A percentile compares a stretch with the other conserved stretches of the same genome.
These are phyloP conservation scores for Macrotyloma uniflorum DNA, from an alignment of 306 rosid genomes.

Conservation along the genomic window DNA sequence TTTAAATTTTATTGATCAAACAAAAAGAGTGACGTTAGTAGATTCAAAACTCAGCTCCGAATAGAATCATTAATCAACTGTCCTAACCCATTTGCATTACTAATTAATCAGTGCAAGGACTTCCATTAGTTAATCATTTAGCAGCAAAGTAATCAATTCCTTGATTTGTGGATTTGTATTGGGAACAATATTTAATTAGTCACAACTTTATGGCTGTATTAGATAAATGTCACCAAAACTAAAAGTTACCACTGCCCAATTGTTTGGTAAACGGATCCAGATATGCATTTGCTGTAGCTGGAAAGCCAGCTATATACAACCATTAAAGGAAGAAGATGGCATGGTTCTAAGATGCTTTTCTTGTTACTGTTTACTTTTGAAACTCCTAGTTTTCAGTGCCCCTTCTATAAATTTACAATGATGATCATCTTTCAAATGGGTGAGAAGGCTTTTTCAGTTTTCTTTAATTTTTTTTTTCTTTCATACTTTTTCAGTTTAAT, in stretches of 20 bases:
- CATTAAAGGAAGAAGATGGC: conserved; percentile 6
- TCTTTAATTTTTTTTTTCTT: background rate
- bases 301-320: background rate
- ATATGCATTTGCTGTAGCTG: background rate
- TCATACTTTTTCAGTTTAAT: background rate
- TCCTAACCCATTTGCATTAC: too few relatives aligned
- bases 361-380: background rate
- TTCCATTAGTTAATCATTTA: background rate
- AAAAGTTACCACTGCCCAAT: background rate
- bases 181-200: background rate
- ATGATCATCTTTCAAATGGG: conserved; percentile 24
- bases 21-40: too few relatives aligned
- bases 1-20: too few relatives aligned
- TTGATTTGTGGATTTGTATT: background rate
- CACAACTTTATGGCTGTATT: background rate
- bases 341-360: conserved; percentile 32
- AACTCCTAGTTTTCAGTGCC: conserved; percentile 33
- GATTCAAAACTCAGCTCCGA: too few relatives aligned
- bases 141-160: background rate
- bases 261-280: background rate
- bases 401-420: conserved; percentile 33
- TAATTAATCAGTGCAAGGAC: background rate
- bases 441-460: conserved; percentile 19
- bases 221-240: background rate
- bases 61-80: too few relatives aligned